A percentile compares a stretch with the other conserved stretches of the same genome.
These are phyloP conservation scores for Wickerhamomyces ciferrii DNA, from an alignment of 805 yeast species.

Conservation along the genomic window DNA sequence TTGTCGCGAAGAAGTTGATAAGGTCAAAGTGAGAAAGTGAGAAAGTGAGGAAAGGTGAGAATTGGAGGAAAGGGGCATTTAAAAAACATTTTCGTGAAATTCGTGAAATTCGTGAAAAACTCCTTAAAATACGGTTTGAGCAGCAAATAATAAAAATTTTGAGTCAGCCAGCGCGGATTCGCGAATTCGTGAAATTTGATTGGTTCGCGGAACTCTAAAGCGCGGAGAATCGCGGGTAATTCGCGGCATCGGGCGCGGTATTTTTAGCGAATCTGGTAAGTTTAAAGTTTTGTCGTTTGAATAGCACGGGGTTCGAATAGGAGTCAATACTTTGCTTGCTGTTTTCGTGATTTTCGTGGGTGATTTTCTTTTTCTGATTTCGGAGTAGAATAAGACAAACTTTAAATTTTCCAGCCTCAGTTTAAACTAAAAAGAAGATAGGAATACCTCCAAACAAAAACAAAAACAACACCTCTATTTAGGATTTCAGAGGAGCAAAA, in stretches of 20 bases:
- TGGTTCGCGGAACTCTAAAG: background rate
- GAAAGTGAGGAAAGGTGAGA: background rate
- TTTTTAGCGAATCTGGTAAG: too few relatives aligned
- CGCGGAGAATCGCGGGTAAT: background rate
- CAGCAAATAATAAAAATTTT: background rate
- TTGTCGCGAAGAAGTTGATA: background rate
- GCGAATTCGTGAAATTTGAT: background rate
- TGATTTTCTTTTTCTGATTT: too few relatives aligned
- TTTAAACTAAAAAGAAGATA: too few relatives aligned
- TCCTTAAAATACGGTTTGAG: background rate
- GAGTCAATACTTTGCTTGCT: too few relatives aligned
- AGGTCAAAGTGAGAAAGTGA: background rate
- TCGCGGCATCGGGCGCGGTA: too few relatives aligned
- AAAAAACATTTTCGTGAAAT: background rate
- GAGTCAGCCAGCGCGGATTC: background rate
- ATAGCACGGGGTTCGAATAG: background rate
- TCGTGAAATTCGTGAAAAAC: background rate
- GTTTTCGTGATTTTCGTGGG: too few relatives aligned
- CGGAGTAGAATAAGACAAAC: too few relatives aligned
- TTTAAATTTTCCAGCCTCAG: too few relatives aligned
- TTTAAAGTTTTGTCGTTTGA: too few relatives aligned
- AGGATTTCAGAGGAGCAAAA: conserved; percentile 2
- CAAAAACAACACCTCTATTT: too few relatives aligned
- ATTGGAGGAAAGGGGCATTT: background rate
- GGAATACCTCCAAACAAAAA: too few relatives aligned